Evolutionary conservation across 331 rosid species (phyloP), one percentile per base, ranked within the genome.

Genomic region (Saraca asoca): DNA sequence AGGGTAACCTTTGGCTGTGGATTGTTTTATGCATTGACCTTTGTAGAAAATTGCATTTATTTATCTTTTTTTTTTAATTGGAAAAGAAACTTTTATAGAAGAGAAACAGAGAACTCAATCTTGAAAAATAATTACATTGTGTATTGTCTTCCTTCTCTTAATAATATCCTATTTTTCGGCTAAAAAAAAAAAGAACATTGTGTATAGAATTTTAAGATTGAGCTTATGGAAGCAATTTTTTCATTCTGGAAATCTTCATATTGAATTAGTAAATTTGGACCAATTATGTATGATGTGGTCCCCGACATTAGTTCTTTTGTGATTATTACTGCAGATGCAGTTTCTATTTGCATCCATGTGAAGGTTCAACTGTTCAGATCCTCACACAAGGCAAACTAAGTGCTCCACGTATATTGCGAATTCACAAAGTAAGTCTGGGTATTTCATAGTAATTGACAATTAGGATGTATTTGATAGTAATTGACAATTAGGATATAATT

Each of bases 351-450:
- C 99, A 90, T 65, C 88, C 99, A 58, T 90, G 86, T 43, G 99
- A 94, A 85, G 99, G 96, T 69, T 88, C 99, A 60, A 64, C 90
- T 29, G 75, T 81, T 60, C 99, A 88, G 86, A 86, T 88, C 77
- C 85, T 94, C 70, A 88, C 99, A 10, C 99, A 94, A 83, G 99
- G 99, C 68, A 94, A 94, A 77, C 77, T 94, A 49, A 94, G 99
- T 68, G 99, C 97, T 59, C 99, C 99, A 46, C 96, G 99, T 52
- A 94, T 94, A 67, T 81, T 94, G 82, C 84, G 99, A 83, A 82
- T 90, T 67, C 96, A 90, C 66, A 94, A 94, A 80, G 99, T 90
- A 78, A 78, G 82, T 75, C 72, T 7, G 64, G 51, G 34, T 46
- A 55, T 61, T 70, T 62, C 54, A 44, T 56, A 51, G 54, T 51